These are phyloP conservation scores for Penicillium odoratum DNA, from an alignment of 495 filamentous ascomycete species.

Conservation along the genomic window DNA sequence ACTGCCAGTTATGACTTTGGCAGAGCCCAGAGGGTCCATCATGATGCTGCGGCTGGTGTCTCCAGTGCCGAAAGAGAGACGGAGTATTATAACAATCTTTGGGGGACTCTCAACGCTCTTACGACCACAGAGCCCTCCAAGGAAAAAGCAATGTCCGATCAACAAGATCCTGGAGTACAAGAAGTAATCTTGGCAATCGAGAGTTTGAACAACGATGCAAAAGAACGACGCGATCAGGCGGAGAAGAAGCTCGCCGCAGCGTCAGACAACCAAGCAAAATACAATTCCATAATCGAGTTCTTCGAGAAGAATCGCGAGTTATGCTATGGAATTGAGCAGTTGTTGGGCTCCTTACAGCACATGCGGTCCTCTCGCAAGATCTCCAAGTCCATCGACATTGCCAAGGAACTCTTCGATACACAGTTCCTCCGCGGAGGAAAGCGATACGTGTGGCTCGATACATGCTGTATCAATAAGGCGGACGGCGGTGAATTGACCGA, in stretches of 20 bases:
- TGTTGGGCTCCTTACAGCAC: constrained; percentile 34
- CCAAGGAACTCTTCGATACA: constrained; percentile 34
- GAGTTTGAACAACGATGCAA: not conserved
- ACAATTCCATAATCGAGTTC: constrained; percentile 5
- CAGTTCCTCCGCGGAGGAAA: constrained; percentile 36
- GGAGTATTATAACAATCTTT: not conserved
- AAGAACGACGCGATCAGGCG: not conserved
- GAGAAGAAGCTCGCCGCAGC: not conserved
- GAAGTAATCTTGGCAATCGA: constrained; percentile 1
- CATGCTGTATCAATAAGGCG: constrained; percentile 49
- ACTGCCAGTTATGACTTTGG: constrained; percentile 3
- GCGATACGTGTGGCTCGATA: constrained; percentile 50
- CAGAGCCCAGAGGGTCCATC: not conserved
- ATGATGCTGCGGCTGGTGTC: not conserved
- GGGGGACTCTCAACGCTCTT: not conserved
- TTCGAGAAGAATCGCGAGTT: constrained; percentile 14
- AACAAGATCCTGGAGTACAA: not conserved
- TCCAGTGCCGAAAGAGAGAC: constrained; percentile 7
- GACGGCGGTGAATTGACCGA: constrained; percentile 40
- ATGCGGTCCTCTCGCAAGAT: constrained; percentile 44
- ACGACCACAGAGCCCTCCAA: not conserved
- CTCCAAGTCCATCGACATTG: constrained; percentile 8
- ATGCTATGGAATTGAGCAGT: constrained; percentile 36
- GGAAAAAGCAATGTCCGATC: not conserved
- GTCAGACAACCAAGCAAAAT: not conserved